Conservation (phyloP, 192 early-diverging fungal species). For the Gigaspora rosea region DNA sequence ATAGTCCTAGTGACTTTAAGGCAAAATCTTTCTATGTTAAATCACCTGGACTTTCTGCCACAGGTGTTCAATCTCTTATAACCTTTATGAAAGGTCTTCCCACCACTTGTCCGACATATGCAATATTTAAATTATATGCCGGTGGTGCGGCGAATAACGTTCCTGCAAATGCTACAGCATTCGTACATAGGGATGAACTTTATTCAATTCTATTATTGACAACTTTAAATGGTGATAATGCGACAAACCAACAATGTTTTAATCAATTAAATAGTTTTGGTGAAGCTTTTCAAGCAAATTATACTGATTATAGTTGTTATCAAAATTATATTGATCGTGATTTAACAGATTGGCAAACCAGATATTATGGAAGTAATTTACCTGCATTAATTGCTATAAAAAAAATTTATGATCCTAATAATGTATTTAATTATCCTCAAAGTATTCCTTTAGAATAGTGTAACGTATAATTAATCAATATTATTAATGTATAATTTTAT, state of each 20-base stretch:
- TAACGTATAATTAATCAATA: too few species aligned
- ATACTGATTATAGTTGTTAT: not conserved
- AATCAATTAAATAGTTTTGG: not conserved
- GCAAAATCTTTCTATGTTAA: conserved; percentile 35
- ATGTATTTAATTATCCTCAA: conserved; percentile 44
- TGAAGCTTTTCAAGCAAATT: not conserved
- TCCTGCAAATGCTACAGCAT: conserved; percentile 33
- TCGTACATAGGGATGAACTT: conserved; percentile 40
- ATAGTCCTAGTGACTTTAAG: conserved; percentile 34
- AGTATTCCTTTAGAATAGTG: conserved; percentile 34
- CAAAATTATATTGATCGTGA: conserved; percentile 48
- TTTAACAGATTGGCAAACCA: conserved; percentile 38
- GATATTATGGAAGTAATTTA: conserved; percentile 42
- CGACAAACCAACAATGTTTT: not conserved
- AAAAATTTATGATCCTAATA: conserved; percentile 35
- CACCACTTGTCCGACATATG: not conserved
- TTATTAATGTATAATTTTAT: too few species aligned
- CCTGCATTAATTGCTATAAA: conserved; percentile 38
- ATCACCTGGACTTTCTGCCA: conserved; percentile 33
- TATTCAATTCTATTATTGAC: conserved; percentile 43
- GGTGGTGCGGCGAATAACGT: conserved; percentile 34
- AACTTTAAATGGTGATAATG: conserved; percentile 28
- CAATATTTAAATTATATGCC: conserved; percentile 43
- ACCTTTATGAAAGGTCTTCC: conserved; percentile 32
- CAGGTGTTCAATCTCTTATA: conserved; percentile 26